phyloP scores from a whole-genome alignment of 352 stramenopile genomes.

The Pythium sukuiense region DNA sequence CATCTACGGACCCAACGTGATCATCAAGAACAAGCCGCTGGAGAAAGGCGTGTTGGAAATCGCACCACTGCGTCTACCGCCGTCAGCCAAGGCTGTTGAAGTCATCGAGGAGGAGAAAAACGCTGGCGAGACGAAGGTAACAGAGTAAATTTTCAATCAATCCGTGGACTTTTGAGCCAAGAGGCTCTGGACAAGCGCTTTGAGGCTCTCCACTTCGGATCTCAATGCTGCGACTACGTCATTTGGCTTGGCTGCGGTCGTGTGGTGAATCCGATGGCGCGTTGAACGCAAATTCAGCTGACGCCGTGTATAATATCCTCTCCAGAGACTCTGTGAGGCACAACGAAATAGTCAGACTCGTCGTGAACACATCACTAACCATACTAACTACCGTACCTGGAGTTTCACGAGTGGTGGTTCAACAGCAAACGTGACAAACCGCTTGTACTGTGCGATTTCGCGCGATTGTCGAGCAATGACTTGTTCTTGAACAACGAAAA shows the following conservation, averaged over 20 bases:
- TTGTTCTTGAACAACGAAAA: constrained; percentile 49
- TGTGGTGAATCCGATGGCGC: too few relatives aligned
- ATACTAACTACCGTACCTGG: constrained; percentile 21
- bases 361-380: background rate
- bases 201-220: constrained; percentile 13
- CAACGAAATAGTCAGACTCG: background rate
- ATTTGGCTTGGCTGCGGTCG: background rate
- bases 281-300: background rate
- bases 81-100: background rate
- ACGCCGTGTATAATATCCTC: constrained; percentile 16
- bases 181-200: constrained; percentile 8
- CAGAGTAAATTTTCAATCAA: background rate
- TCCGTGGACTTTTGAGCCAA: background rate
- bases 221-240: constrained; percentile 5
- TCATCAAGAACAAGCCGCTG: constrained; percentile 85
- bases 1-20: constrained; percentile 62
- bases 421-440: constrained; percentile 19
- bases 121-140: background rate
- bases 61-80: constrained; percentile 23
- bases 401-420: constrained; percentile 20
- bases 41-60: constrained; percentile 67
- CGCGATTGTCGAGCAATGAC: constrained; percentile 33
- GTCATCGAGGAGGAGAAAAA: background rate
- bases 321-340: constrained; percentile 22
- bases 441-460: constrained; percentile 14